Evolutionary conservation across 2,329 filamentous ascomycete species (phyloP).

Genomic region (Zasmidium cellare): DNA sequence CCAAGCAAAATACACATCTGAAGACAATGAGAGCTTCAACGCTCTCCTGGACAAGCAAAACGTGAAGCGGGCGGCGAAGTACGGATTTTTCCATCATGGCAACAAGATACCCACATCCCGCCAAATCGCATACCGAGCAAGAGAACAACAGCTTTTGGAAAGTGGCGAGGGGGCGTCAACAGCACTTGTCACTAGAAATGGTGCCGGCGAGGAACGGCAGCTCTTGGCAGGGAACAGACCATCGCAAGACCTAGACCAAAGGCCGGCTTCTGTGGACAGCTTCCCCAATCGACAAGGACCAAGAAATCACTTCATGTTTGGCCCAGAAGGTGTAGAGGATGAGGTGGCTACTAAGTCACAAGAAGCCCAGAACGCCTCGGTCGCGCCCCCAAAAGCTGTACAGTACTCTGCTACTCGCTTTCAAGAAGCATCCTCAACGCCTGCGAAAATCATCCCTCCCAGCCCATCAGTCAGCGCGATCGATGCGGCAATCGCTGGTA

Average conservation of each 20-base stretch:
- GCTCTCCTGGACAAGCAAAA: constrained; percentile 89
- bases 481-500: constrained; percentile 78
- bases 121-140: constrained; percentile 56
- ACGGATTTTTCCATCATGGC: constrained; percentile 83
- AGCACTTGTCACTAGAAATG: constrained; percentile 27
- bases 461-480: constrained; percentile 85
- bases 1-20: constrained; percentile 91
- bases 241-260: constrained; percentile 62
- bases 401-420: constrained; percentile 83
- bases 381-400: constrained; percentile 73
- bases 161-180: constrained; percentile 36
- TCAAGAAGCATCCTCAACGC: constrained; percentile 29
- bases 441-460: constrained; percentile 53
- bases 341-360: constrained; percentile 62
- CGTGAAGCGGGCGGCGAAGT: constrained; percentile 76
- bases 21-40: constrained; percentile 98
- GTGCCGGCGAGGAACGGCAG: constrained; percentile 24
- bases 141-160: constrained; percentile 64
- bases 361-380: constrained; percentile 67
- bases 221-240: constrained; percentile 41
- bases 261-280: constrained; percentile 73
- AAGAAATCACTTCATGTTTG: constrained; percentile 86
- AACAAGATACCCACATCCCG: constrained; percentile 75
- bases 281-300: constrained; percentile 65
- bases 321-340: constrained; percentile 63